Conservation (phyloP, 352 stramenopile genomes). For the Phytophthora cryptogea region DNA sequence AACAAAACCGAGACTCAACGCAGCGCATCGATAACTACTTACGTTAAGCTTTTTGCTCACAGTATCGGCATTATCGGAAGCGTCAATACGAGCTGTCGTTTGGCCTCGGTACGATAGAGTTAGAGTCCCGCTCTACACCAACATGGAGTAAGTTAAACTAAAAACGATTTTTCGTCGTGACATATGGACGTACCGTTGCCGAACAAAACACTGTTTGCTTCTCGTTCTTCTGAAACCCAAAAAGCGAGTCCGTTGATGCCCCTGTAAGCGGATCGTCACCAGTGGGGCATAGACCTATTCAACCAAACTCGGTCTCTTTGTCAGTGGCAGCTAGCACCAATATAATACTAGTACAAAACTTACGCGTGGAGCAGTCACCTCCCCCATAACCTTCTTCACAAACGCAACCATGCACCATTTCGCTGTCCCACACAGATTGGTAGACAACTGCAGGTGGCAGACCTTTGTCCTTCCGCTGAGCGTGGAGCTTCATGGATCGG, state of each 20-base stretch:
- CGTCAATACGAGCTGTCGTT: slow-evolving; percentile 72
- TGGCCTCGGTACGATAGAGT: slow-evolving; percentile 66
- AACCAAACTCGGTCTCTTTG: not conserved
- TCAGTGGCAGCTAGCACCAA: slow-evolving; percentile 1
- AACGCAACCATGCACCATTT: slow-evolving; percentile 90
- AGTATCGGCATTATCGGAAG: slow-evolving; percentile 57
- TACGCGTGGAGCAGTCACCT: slow-evolving; percentile 86
- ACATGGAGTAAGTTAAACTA: not conserved
- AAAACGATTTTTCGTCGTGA: not conserved
- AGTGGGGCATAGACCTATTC: slow-evolving; percentile 48
- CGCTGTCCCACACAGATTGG: slow-evolving; percentile 77
- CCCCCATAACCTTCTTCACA: slow-evolving; percentile 84
- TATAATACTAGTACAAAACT: not conserved
- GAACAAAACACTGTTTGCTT: slow-evolving; percentile 75
- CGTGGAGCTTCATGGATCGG: slow-evolving; percentile 69
- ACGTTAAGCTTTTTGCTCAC: slow-evolving; percentile 77
- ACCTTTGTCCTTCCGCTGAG: slow-evolving; percentile 63
- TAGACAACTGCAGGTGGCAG: slow-evolving; percentile 53
- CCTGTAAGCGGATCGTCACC: slow-evolving; percentile 81
- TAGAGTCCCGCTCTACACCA: slow-evolving; percentile 60
- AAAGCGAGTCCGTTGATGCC: slow-evolving; percentile 56
- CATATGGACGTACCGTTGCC: slow-evolving; percentile 48
- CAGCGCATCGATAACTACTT: slow-evolving; percentile 5
- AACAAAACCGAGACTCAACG: not conserved
- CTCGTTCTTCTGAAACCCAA: slow-evolving; percentile 83